Percentiles rank a stretch among this genome's conserved stretches.
Conservation (phyloP, 2,329 filamentous ascomycete species). For the Neofusicoccum ribis region DNA sequence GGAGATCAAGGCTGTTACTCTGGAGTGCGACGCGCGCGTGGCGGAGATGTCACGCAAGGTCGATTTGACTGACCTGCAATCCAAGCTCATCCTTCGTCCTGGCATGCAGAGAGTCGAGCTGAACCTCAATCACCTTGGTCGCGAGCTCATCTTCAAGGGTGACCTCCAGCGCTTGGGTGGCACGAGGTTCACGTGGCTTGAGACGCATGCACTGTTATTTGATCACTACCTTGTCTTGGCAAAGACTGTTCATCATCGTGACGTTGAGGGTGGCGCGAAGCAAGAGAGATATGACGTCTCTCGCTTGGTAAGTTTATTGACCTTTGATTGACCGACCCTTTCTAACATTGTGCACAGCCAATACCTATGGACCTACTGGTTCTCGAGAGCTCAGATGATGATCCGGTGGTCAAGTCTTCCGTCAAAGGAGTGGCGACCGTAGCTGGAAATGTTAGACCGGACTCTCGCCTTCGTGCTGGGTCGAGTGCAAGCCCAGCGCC, state of each 20-base stretch:
- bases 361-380: constrained; percentile 97
- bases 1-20: constrained; percentile 84
- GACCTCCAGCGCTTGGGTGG: constrained; percentile 87
- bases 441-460: constrained; percentile 46
- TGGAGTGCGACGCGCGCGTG: constrained; percentile 89
- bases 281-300: constrained; percentile 89
- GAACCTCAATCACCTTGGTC: constrained; percentile 90
- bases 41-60: constrained; percentile 92
- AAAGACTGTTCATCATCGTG: constrained; percentile 70
- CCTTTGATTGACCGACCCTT: not conserved
- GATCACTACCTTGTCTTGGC: constrained; percentile 95
- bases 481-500: constrained; percentile 44
- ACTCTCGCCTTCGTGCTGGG: constrained; percentile 54
- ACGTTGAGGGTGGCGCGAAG: constrained; percentile 70
- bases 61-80: constrained; percentile 77
- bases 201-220: constrained; percentile 90
- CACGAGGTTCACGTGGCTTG: constrained; percentile 88
- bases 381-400: constrained; percentile 88
- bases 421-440: constrained; percentile 69
- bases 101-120: constrained; percentile 83
- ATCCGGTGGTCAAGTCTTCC: constrained; percentile 78
- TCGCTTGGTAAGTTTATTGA: constrained; percentile 65
- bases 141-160: constrained; percentile 84
- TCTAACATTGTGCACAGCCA: constrained; percentile 49
- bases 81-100: constrained; percentile 80